A percentile compares a stretch with the other conserved stretches of the same genome.
These are phyloP conservation scores for Podosphaera xanthii DNA, from an alignment of 2,329 filamentous ascomycete genomes.

Conservation along the genomic window DNA sequence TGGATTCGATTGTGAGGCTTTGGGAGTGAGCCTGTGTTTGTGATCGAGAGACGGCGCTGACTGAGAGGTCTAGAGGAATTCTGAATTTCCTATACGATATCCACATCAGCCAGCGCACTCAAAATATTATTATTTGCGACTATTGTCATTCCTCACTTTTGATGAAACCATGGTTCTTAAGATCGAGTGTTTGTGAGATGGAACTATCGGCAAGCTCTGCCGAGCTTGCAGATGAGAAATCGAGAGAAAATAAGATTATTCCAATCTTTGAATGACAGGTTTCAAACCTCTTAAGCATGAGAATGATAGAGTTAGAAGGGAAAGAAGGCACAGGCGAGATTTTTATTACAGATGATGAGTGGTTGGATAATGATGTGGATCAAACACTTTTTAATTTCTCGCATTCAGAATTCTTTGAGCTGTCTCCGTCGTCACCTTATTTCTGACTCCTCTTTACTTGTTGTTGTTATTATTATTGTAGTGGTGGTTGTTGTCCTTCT, in stretches of 20 bases:
- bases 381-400: neutral
- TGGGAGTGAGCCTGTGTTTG: conserved; percentile 33
- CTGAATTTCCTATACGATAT: conserved; percentile 32
- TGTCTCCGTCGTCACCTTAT: neutral
- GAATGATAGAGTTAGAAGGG: conserved; percentile 12
- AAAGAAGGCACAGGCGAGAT: neutral
- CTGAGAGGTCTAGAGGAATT: conserved; percentile 43
- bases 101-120: conserved; percentile 11
- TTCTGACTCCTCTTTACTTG: neutral
- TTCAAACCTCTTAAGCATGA: conserved; percentile 7
- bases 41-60: conserved; percentile 36
- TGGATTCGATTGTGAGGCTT: conserved; percentile 34
- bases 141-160: conserved; percentile 25
- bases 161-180: conserved; percentile 33
- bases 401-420: neutral
- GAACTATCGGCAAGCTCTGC: conserved; percentile 17
- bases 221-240: conserved; percentile 16
- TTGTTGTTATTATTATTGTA: neutral
- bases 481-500: neutral
- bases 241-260: conserved; percentile 11
- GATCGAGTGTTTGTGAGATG: conserved; percentile 11
- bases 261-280: conserved; percentile 6
- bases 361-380: neutral
- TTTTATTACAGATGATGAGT: neutral
- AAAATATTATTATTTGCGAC: conserved; percentile 12